Evolutionary conservation across 2,329 filamentous ascomycete species (phyloP), one percentile per base, ranked within the genome.

Genomic region (Talaromyces sp.): DNA sequence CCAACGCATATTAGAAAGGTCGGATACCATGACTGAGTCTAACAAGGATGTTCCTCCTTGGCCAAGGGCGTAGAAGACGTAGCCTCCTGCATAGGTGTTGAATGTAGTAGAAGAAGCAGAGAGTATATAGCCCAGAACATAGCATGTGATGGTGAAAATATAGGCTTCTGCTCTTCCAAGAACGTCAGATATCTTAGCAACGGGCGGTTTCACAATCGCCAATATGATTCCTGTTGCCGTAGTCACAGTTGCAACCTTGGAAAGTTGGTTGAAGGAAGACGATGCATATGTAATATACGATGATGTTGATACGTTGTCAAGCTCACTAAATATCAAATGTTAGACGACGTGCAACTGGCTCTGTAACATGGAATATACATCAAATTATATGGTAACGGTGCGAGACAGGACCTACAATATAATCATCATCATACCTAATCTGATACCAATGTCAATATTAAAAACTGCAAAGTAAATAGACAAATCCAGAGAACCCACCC

Each of bases 151-250:
- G 31, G 75, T 72, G 47, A 74, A 67, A 29, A 74, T 69, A 60
- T 79, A 80, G 2, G 76, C 75, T 66, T 80, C 75, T 7, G 71
- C 78, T 64, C 79, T 73, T 1, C 80, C 79, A 13, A 80, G 69
- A 17, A 81, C 78, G 65, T 81, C 78, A 5, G 79, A 80, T 5
- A 80, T 65, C 64, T 81, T 81, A 13, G 80, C 78, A 11, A 80
- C 75, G 0, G 77, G 77, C 0, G 79, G 76, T 68, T 82, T 81
- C 19, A 75, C 64, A 8, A 80, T 74, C 2, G 77, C 78, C 8
- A 74, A 74, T 36, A 80, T 72, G 40, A 81, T 78, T 36, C 74
- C 75, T 5, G 72, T 73, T 4, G 77, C 77, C 0, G 78, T 79
- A 47, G 71, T 72, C 6, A 80, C 67, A 1, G 76, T 75, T 2